These are phyloP conservation scores for Solanum neorickii DNA, from an alignment of 257 asterid genomes.

Conservation along the genomic window DNA sequence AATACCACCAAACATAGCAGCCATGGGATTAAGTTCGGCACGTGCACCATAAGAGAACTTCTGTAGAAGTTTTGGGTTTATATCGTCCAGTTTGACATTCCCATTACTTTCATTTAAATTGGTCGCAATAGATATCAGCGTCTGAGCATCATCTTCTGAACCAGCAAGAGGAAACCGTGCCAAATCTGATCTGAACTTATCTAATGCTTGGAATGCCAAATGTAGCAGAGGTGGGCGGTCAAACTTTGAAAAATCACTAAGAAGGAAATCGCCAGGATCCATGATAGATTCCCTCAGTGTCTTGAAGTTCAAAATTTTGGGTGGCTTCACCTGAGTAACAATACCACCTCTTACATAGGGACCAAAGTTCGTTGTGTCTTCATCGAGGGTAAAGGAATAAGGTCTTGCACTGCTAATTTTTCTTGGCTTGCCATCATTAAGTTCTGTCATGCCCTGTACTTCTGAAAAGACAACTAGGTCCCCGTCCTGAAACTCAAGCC, in stretches of 20 bases:
- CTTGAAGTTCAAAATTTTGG: constrained; percentile 77
- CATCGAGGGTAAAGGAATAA: constrained; percentile 75
- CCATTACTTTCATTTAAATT: constrained; percentile 52
- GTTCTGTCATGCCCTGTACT: constrained; percentile 75
- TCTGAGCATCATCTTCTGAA: constrained; percentile 83
- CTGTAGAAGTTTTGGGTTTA: constrained; percentile 58
- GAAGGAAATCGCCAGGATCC: constrained; percentile 88
- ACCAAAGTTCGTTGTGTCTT: constrained; percentile 68
- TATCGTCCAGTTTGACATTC: constrained; percentile 55
- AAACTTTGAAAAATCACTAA: constrained; percentile 84
- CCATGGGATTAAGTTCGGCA: constrained; percentile 90
- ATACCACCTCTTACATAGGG: constrained; percentile 78
- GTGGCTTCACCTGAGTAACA: constrained; percentile 84
- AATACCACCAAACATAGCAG: constrained; percentile 97
- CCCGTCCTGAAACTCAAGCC: constrained; percentile 93
- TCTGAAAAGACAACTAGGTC: constrained; percentile 86
- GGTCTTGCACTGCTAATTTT: constrained; percentile 61
- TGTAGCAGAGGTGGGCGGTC: constrained; percentile 86
- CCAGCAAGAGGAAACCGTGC: constrained; percentile 79
- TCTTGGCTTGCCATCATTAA: constrained; percentile 95
- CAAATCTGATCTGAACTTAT: constrained; percentile 49
- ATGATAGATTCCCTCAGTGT: constrained; percentile 64
- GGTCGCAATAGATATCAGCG: constrained; percentile 51
- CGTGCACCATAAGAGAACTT: constrained; percentile 84
- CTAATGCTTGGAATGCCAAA: constrained; percentile 83